These are phyloP conservation scores for Gnetum montanum DNA, from an alignment of 75 land plant species.

Conservation along the genomic window DNA sequence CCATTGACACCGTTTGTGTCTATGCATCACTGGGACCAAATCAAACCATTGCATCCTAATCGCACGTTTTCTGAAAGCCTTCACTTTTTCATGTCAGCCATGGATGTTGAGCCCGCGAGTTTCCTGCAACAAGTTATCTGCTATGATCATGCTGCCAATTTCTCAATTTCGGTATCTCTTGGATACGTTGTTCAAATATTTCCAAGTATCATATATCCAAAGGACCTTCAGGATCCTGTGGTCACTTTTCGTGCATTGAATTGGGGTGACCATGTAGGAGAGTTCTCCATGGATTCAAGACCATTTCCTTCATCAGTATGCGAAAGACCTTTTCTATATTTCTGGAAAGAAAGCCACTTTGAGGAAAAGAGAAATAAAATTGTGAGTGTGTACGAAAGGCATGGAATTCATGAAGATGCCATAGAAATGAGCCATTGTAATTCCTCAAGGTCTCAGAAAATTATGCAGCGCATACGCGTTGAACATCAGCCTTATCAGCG, in stretches of 20 bases:
- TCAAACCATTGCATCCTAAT: constrained; percentile 66
- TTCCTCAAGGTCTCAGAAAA: background rate
- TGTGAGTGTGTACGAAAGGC: constrained; percentile 1
- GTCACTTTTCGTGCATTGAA: constrained; percentile 7
- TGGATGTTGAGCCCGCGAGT: constrained; percentile 40
- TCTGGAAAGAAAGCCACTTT: background rate
- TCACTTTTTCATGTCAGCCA: constrained; percentile 44
- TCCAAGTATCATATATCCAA: constrained; percentile 29
- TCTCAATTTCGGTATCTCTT: constrained; percentile 74
- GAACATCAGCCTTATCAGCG: constrained; percentile 3
- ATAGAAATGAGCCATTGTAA: background rate
- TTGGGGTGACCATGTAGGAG: constrained; percentile 9
- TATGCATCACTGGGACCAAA: constrained; percentile 67
- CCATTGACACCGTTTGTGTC: constrained; percentile 70
- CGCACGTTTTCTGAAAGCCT: constrained; percentile 27
- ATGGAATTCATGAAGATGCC: background rate
- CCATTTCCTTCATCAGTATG: background rate
- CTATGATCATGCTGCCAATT: constrained; percentile 42
- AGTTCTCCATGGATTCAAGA: constrained; percentile 8
- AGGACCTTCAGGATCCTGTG: constrained; percentile 4
- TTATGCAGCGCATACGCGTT: constrained; percentile 1
- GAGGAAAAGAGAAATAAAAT: background rate
- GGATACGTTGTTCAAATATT: constrained; percentile 74
- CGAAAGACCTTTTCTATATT: constrained; percentile 4
- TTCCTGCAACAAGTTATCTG: constrained; percentile 75